Conservation (phyloP, 805 yeast genomes). For the Ogataea populi-albae region DNA sequence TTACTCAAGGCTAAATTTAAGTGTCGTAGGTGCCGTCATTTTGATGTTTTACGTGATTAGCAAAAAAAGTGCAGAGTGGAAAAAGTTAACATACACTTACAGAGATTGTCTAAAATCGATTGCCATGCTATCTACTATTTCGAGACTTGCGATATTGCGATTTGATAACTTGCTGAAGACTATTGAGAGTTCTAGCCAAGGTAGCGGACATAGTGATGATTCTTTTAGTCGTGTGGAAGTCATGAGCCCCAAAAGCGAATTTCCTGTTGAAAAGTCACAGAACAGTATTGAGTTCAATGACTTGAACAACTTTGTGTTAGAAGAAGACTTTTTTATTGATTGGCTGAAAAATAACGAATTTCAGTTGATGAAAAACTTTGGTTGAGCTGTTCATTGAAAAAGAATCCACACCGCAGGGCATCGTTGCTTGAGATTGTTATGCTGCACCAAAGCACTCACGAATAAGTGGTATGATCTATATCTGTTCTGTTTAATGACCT, state of each 20-base stretch:
- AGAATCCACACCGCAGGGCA: no score
- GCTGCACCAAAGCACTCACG: no score
- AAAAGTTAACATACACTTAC: neutral
- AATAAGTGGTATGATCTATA: no score
- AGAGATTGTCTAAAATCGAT: neutral
- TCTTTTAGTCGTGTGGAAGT: neutral
- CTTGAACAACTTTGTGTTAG: neutral
- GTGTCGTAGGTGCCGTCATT: conserved; percentile 4
- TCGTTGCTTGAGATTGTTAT: no score
- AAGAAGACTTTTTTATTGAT: conserved; percentile 7
- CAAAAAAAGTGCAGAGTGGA: conserved; percentile 6
- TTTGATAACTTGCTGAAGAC: conserved; percentile 1
- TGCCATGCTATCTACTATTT: conserved; percentile 1
- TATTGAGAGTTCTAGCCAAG: no score
- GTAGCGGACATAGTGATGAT: no score
- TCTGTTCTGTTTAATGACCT: no score
- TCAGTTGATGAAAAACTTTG: no score
- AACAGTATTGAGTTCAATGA: conserved; percentile 2
- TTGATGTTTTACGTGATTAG: conserved; percentile 5
- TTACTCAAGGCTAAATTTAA: conserved; percentile 6
- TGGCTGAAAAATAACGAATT: conserved; percentile 6
- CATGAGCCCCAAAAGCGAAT: no score
- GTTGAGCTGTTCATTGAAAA: no score
- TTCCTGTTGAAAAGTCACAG: neutral
- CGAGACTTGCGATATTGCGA: conserved; percentile 4